phyloP scores from a whole-genome alignment of 257 asterid genomes.

The Fraxinus quadrangulata region DNA sequence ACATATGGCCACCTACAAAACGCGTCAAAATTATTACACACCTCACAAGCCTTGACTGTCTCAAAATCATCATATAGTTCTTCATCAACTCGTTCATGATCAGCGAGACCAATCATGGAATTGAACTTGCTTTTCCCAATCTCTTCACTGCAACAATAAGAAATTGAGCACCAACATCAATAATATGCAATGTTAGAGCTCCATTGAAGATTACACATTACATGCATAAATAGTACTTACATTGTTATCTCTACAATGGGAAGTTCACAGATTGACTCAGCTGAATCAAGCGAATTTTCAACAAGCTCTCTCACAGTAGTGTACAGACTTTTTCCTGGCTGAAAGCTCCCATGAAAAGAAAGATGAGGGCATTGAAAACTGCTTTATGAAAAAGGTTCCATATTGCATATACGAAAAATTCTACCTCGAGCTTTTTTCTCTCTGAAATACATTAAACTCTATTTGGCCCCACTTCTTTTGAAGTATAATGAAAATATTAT shows the following conservation, averaged over 20 bases:
- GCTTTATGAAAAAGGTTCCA: constrained; percentile 6
- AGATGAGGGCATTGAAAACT: constrained; percentile 1
- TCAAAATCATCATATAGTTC: constrained; percentile 87
- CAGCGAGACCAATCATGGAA: constrained; percentile 82
- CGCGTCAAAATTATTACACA: constrained; percentile 19
- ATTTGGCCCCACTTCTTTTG: neutral
- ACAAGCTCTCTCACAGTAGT: constrained; percentile 94
- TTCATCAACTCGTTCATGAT: constrained; percentile 74
- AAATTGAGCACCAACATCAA: constrained; percentile 20
- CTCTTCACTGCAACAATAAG: constrained; percentile 62
- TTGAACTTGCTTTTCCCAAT: constrained; percentile 67
- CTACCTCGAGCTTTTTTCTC: neutral
- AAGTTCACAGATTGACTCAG: constrained; percentile 84
- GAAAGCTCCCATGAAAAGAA: constrained; percentile 24
- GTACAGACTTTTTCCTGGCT: constrained; percentile 89
- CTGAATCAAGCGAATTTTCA: constrained; percentile 94
- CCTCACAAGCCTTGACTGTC: constrained; percentile 83
- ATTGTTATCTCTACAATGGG: constrained; percentile 76
- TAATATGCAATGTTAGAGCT: neutral
- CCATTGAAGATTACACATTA: constrained; percentile 2
- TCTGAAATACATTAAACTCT: neutral
- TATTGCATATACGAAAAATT: neutral
- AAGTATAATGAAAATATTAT: neutral
- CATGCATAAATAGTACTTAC: constrained; percentile 38
- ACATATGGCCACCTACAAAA: neutral